Evolutionary conservation across 192 early-diverging fungal species (phyloP), one percentile per base, ranked within the genome.

Genomic region (Dissophora globulifera): DNA sequence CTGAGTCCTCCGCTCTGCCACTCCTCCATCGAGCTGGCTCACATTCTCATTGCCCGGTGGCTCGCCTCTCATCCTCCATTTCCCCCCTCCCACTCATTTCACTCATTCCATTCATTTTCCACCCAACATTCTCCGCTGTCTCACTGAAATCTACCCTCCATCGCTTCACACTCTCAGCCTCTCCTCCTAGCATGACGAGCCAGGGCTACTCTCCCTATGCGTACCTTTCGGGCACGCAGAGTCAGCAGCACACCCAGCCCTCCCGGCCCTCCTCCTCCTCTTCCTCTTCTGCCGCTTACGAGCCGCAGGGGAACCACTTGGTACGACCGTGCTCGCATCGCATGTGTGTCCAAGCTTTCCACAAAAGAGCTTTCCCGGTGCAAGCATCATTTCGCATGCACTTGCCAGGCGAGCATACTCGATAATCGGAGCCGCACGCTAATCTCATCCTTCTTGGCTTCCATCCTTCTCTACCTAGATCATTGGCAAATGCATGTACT

Each of bases 401-500:
- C n/a, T n/a, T n/a, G n/a, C n/a, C n/a, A n/a, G n/a, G n/a, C n/a
- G n/a, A n/a, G n/a, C n/a, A n/a, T n/a, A n/a, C n/a, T n/a, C n/a
- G n/a, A n/a, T n/a, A n/a, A n/a, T n/a, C n/a, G n/a, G n/a, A n/a
- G n/a, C n/a, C n/a, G n/a, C n/a, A n/a, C n/a, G n/a, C n/a, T n/a
- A n/a, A n/a, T n/a, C n/a, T n/a, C n/a, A n/a, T n/a, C n/a, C n/a
- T 15, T 19, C 48, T 19, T 29, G 19, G 15, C 5, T 27, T 54
- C 20, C 49, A 26, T 35, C 25, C 16, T 13, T 45, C 23, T 25
- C 19, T 57, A 11, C 27, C 16, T 80, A 87, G 85, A 79, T 70
- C 49, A 67, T 79, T 74, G 88, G 88, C 27, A 85, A 81, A 58
- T 90, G 89, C 74, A 84, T 89, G 79, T 90, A 84, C 47, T 90